These are phyloP conservation scores for Sphaerostilbella broomeana DNA, from an alignment of 2,329 filamentous ascomycete genomes.

Conservation along the genomic window DNA sequence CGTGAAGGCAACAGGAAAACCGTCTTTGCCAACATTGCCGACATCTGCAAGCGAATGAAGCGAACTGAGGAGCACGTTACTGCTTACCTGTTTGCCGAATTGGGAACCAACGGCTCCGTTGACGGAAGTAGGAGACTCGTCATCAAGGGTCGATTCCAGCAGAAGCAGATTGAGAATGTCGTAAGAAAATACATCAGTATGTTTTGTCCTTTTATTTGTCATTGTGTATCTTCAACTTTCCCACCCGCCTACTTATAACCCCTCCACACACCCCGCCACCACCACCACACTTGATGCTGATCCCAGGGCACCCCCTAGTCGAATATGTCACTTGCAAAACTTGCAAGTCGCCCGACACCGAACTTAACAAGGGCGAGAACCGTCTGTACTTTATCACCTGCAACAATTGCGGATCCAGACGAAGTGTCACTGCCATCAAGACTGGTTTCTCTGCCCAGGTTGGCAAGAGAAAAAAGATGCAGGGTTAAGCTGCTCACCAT, in stretches of 20 bases:
- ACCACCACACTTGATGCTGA: slow-evolving; percentile 27
- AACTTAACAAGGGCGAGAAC: slow-evolving; percentile 98
- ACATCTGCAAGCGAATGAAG: slow-evolving; percentile 99
- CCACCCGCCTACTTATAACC: neutral
- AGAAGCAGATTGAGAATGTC: slow-evolving; percentile 98
- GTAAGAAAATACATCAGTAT: slow-evolving; percentile 88
- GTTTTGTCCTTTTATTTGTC: slow-evolving; percentile 25
- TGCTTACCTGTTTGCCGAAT: slow-evolving; percentile 91
- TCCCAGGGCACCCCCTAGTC: slow-evolving; percentile 42
- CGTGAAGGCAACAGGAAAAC: slow-evolving; percentile 99
- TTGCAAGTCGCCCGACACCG: slow-evolving; percentile 88
- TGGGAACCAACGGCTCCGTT: slow-evolving; percentile 94
- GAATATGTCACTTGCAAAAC: slow-evolving; percentile 99
- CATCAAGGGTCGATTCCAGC: slow-evolving; percentile 99
- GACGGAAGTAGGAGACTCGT: slow-evolving; percentile 89
- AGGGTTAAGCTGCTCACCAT: slow-evolving; percentile 52
- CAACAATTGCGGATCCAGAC: slow-evolving; percentile 73
- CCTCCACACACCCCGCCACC: too few relatives aligned
- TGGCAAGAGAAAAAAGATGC: slow-evolving; percentile 95
- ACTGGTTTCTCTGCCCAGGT: slow-evolving; percentile 99
- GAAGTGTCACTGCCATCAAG: slow-evolving; percentile 96
- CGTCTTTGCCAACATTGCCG: slow-evolving; percentile 97
- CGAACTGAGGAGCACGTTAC: slow-evolving; percentile 96
- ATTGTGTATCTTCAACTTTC: neutral
- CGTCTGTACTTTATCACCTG: slow-evolving; percentile 98